These are phyloP conservation scores for Mortierella sp. DNA, from an alignment of 371 early-diverging fungal genomes.

Conservation along the genomic window DNA sequence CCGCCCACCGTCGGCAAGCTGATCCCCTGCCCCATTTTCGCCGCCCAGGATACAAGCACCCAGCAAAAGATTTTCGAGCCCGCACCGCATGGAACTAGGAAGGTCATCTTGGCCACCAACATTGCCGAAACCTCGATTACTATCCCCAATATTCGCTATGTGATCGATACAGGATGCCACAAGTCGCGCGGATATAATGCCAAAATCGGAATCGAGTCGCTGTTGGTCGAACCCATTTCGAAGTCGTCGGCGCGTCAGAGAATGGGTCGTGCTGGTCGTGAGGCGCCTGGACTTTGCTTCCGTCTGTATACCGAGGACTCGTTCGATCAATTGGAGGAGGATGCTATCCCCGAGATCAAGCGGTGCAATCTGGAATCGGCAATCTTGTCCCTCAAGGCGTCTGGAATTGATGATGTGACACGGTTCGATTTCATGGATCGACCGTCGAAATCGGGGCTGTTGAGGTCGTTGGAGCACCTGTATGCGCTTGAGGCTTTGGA, in stretches of 20 bases:
- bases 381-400: constrained; percentile 88
- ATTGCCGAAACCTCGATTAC: constrained; percentile 99
- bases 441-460: constrained; percentile 77
- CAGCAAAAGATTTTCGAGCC: constrained; percentile 94
- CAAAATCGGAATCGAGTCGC: constrained; percentile 88
- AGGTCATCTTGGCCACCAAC: constrained; percentile 97
- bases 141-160: constrained; percentile 97
- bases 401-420: constrained; percentile 90
- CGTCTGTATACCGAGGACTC: constrained; percentile 94
- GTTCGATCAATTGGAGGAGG: constrained; percentile 77
- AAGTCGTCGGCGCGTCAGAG: constrained; percentile 97
- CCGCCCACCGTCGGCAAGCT: constrained; percentile 79
- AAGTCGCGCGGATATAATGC: constrained; percentile 97
- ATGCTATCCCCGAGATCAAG: constrained; percentile 95
- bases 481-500: constrained; percentile 93
- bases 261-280: constrained; percentile 97
- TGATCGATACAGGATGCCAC: constrained; percentile 97
- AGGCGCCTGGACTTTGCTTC: constrained; percentile 87
- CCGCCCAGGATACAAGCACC: constrained; percentile 91
- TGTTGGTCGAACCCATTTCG: constrained; percentile 90
- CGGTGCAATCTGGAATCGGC: constrained; percentile 93
- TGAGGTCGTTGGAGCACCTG: constrained; percentile 89
- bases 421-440: constrained; percentile 96
- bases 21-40: constrained; percentile 92
- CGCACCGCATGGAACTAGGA: constrained; percentile 88